Percentiles rank a stretch among this genome's conserved stretches.
These are phyloP conservation scores for Trichoderma asperellum DNA, from an alignment of 2,329 filamentous ascomycete species.

Conservation along the genomic window DNA sequence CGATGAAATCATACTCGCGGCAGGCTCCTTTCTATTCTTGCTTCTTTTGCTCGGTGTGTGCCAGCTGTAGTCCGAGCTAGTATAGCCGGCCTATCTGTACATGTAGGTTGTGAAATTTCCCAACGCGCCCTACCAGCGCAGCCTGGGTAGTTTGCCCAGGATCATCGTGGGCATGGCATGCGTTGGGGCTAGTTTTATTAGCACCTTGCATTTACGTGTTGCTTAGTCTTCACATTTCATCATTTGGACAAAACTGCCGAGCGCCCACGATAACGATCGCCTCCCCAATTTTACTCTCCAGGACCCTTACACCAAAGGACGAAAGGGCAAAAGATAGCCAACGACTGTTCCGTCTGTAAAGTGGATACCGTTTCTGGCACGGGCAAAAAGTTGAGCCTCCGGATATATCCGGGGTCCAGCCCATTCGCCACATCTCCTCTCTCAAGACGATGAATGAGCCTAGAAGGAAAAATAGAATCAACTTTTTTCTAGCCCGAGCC, in stretches of 20 bases:
- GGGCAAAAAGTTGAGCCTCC: slow-evolving; percentile 23
- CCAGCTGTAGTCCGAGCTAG: too few species aligned
- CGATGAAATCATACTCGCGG: slow-evolving; percentile 37
- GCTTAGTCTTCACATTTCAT: not conserved
- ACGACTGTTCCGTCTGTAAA: not conserved
- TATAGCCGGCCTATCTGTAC: not conserved
- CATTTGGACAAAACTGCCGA: not conserved
- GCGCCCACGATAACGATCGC: not conserved
- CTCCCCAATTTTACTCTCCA: not conserved
- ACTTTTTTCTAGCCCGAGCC: not conserved
- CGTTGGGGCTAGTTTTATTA: slow-evolving; percentile 11
- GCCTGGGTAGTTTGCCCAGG: not conserved
- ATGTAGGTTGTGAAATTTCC: not conserved
- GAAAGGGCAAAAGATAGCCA: not conserved
- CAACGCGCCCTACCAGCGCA: not conserved
- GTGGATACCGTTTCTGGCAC: not conserved
- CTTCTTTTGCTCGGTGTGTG: not conserved
- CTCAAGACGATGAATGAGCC: slow-evolving; percentile 5
- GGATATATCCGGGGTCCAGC: slow-evolving; percentile 23
- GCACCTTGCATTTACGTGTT: slow-evolving; percentile 4
- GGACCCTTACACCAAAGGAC: not conserved
- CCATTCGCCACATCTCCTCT: not conserved
- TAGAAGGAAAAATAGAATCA: slow-evolving; percentile 6
- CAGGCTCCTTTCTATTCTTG: slow-evolving; percentile 32
- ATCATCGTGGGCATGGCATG: slow-evolving; percentile 4